Evolutionary conservation across 352 stramenopile species (phyloP), one percentile per base, ranked within the genome.

Genomic region (Phytophthora tentaculata): DNA sequence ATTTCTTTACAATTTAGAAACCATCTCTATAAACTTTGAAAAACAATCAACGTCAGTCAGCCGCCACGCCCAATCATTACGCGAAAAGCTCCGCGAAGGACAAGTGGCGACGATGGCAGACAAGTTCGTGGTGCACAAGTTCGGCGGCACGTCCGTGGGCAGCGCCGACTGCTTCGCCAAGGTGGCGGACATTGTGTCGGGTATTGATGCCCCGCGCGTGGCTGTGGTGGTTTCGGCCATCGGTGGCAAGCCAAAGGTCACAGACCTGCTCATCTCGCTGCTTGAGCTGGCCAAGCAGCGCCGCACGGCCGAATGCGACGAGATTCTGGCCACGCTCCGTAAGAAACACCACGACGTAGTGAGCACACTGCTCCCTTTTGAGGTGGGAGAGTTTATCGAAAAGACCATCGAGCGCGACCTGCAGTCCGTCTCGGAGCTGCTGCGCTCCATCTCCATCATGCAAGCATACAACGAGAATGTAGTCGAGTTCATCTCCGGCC

Each of bases 61-160:
- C 10, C 24, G 35, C 35, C 17, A 10, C 28, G 23, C 43, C 62
- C 59, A 67, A 32, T 67, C 69, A 77, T 77, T 73, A 49, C 17
- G 44, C 48, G 43, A 76, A 62, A 61, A 47, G 57, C 52, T 55
- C 29, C 32, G 24, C 35, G 14, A 23, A 37, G 49, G 17, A 49
- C 53, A 73, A 68, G 59, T 60, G 60, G 37, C 45, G 19, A 51
- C 51, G 23, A 81, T 81, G 73, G 66, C 62, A 58, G 71, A 76
- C 67, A 81, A 91, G 68, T 96, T 94, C 43, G 92, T 98, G 32
- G 94, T 98, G 29, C 97, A 99, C 82, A 99, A 99, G 74, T 99
- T 99, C 78, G 97, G 97, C 59, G 97, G 97, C 43, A 98, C 90
- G 50, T 98, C 90, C 45, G 82, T 99, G 23, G 96, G 96, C 51